Conservation (phyloP, 2,329 filamentous ascomycete species). For the Aspergillus neoniger region DNA sequence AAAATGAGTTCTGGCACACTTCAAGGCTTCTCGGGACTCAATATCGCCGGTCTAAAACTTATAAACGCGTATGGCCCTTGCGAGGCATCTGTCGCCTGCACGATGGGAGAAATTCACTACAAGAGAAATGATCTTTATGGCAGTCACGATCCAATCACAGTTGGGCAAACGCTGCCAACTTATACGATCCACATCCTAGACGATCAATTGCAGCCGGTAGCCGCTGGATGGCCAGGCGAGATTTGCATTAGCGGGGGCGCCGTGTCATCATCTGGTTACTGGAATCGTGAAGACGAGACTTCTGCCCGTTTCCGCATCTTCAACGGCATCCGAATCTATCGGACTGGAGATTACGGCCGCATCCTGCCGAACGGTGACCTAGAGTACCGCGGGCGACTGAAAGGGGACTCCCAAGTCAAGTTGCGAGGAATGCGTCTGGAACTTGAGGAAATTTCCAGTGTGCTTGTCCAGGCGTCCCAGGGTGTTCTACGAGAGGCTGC, state of each 20-base stretch:
- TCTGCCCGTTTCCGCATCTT: too few relatives aligned
- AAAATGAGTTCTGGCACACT: neutral
- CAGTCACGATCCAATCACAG: neutral
- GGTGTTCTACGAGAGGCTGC: conserved; percentile 10
- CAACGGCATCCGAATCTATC: neutral
- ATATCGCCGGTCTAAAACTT: neutral
- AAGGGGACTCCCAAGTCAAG: conserved; percentile 15
- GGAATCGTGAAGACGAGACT: neutral
- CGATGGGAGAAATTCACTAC: neutral
- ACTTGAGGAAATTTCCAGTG: conserved; percentile 9
- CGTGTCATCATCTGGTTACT: conserved; percentile 8
- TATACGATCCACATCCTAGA: conserved; percentile 13
- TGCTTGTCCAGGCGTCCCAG: conserved; percentile 4
- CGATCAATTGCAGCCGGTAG: conserved; percentile 5
- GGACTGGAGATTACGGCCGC: conserved; percentile 14
- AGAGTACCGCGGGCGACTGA: conserved; percentile 10
- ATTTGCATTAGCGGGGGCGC: conserved; percentile 10
- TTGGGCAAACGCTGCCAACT: conserved; percentile 11
- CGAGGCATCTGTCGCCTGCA: conserved; percentile 7
- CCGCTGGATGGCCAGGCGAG: conserved; percentile 13
- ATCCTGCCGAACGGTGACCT: conserved; percentile 11
- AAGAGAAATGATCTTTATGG: too few relatives aligned
- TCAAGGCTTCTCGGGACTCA: conserved; percentile 1
- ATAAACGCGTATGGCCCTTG: conserved; percentile 21
- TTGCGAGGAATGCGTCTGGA: conserved; percentile 13